These are phyloP conservation scores for Emericellopsis atlantica DNA, from an alignment of 2,329 filamentous ascomycete species.

Conservation along the genomic window DNA sequence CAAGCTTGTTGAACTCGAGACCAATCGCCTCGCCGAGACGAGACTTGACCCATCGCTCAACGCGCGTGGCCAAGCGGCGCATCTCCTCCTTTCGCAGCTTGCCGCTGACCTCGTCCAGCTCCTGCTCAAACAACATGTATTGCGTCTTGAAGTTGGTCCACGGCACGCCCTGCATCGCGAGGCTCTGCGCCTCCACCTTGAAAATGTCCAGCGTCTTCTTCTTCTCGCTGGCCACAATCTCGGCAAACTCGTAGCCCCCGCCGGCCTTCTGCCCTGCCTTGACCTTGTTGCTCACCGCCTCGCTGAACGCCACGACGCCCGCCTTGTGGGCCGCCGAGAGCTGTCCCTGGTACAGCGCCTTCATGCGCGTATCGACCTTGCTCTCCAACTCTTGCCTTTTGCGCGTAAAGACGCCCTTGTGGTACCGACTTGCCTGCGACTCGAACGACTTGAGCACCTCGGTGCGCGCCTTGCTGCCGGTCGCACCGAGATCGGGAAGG, in stretches of 20 bases:
- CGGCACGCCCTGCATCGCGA: slow-evolving; percentile 63
- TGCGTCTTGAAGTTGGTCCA: slow-evolving; percentile 87
- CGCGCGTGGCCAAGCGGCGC: slow-evolving; percentile 76
- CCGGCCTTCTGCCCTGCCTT: slow-evolving; percentile 91
- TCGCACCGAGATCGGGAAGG: slow-evolving; percentile 59
- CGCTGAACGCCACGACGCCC: slow-evolving; percentile 72
- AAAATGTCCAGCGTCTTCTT: slow-evolving; percentile 63
- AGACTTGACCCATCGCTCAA: slow-evolving; percentile 88
- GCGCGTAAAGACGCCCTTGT: slow-evolving; percentile 84
- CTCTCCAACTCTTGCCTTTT: slow-evolving; percentile 76
- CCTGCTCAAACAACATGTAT: slow-evolving; percentile 70
- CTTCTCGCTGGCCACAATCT: slow-evolving; percentile 81
- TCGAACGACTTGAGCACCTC: slow-evolving; percentile 78
- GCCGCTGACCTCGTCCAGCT: slow-evolving; percentile 77
- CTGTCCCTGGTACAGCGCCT: slow-evolving; percentile 80
- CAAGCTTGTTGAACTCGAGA: slow-evolving; percentile 91
- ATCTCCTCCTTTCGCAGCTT: slow-evolving; percentile 90
- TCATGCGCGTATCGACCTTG: slow-evolving; percentile 82
- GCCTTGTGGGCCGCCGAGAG: slow-evolving; percentile 79
- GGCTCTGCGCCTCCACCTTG: slow-evolving; percentile 59
- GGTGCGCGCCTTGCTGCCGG: slow-evolving; percentile 58
- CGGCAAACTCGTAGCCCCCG: slow-evolving; percentile 83
- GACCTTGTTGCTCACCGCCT: slow-evolving; percentile 75
- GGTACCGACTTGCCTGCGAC: slow-evolving; percentile 81
- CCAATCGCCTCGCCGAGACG: slow-evolving; percentile 79